Conservation (phyloP, 2,329 filamentous ascomycete genomes). For the Sarocladium brachiariae region DNA sequence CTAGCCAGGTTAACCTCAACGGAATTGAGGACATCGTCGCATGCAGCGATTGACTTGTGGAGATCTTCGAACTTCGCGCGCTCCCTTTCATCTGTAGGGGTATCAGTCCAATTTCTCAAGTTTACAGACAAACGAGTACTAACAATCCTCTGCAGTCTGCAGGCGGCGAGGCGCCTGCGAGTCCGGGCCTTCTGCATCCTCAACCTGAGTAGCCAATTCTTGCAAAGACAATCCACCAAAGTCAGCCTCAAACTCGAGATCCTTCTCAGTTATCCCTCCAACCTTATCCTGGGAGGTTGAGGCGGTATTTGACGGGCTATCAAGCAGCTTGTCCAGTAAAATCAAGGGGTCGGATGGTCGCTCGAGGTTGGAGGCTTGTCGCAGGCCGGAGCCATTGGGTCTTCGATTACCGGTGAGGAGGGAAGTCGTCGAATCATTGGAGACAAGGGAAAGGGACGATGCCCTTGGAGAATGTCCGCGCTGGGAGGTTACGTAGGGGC, state of each 20-base stretch:
- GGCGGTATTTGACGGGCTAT: conserved; percentile 18
- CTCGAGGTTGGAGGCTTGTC: conserved; percentile 45
- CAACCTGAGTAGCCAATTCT: conserved; percentile 50
- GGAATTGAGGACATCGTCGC: conserved; percentile 86
- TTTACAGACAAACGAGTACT: conserved; percentile 19
- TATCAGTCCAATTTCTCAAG: conserved; percentile 1
- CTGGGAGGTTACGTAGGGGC: conserved; percentile 60
- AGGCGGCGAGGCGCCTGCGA: conserved; percentile 13
- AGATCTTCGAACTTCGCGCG: conserved; percentile 83
- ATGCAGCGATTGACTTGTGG: conserved; percentile 80
- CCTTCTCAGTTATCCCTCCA: conserved; percentile 34
- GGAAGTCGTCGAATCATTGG: conserved; percentile 71
- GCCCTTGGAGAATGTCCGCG: conserved; percentile 62
- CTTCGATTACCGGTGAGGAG: conserved; percentile 59
- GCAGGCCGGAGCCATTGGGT: conserved; percentile 62
- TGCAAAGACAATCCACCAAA: conserved; percentile 73
- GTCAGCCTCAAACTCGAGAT: conserved; percentile 62
- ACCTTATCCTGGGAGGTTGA: conserved; percentile 13
- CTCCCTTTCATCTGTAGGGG: conserved; percentile 63
- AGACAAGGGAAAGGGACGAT: conserved; percentile 71
- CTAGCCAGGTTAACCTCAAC: conserved; percentile 88
- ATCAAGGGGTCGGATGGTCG: conserved; percentile 63
- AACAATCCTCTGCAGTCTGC: conserved; percentile 69
- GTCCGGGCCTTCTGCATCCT: conserved; percentile 16
- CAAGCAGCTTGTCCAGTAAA: conserved; percentile 50